These are phyloP conservation scores for Suillus occidentalis DNA, from an alignment of 768 basidiomycete genomes.

Conservation along the genomic window DNA sequence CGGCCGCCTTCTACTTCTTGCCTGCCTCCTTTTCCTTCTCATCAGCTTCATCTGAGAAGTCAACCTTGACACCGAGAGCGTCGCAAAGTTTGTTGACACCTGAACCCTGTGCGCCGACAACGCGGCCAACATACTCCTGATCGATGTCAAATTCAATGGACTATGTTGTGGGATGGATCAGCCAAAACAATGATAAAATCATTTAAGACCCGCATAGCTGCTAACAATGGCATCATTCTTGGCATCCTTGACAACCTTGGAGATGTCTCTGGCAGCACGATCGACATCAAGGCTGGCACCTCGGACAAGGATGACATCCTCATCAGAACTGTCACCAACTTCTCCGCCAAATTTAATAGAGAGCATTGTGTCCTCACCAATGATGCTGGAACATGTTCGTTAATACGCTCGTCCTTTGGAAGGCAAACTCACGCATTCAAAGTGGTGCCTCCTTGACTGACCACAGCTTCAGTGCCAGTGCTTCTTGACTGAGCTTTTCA, in stretches of 20 bases:
- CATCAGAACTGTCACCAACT: conserved; percentile 53
- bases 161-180: conserved; percentile 36
- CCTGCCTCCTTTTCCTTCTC: conserved; percentile 61
- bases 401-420: conserved; percentile 4
- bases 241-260: conserved; percentile 85
- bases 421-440: conserved; percentile 69
- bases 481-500: conserved; percentile 83
- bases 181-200: not conserved
- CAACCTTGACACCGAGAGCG: conserved; percentile 87
- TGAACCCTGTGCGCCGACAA: too few species aligned
- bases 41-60: conserved; percentile 81
- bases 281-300: conserved; percentile 86
- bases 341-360: conserved; percentile 84
- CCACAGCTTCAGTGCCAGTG: conserved; percentile 90
- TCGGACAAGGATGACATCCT: conserved; percentile 81
- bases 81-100: conserved; percentile 90
- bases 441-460: conserved; percentile 80
- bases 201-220: conserved; percentile 63
- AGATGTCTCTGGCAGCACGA: conserved; percentile 81
- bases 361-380: conserved; percentile 89
- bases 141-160: conserved; percentile 87
- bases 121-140: conserved; percentile 81
- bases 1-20: conserved; percentile 65
- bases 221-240: conserved; percentile 93
- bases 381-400: conserved; percentile 50